A percentile compares a stretch with the other conserved stretches of the same genome.
Evolutionary conservation across 208 protist genomes (phyloP).

Genomic region (Trypanosoma vivax): DNA sequence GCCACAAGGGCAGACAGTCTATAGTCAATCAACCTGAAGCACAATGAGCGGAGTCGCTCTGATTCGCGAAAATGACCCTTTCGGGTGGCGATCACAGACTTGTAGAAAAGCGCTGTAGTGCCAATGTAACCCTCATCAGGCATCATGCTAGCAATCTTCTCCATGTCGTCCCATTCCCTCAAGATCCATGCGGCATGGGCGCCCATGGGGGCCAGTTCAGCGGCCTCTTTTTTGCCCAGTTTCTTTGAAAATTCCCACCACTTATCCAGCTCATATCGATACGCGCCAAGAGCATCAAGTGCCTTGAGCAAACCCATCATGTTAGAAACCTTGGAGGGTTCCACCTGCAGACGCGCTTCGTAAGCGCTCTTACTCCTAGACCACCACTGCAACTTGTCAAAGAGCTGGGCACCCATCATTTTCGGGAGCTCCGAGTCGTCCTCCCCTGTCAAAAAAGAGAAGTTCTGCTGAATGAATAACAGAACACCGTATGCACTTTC

Average conservation of each 20-base stretch:
- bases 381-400: slow-evolving; percentile 98
- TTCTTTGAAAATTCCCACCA: slow-evolving; percentile 58
- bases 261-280: slow-evolving; percentile 78
- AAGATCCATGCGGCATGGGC: slow-evolving; percentile 95
- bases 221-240: slow-evolving; percentile 64
- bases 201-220: slow-evolving; percentile 89
- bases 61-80: slow-evolving; percentile 74
- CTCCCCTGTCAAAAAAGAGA: slow-evolving; percentile 71
- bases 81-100: slow-evolving; percentile 67
- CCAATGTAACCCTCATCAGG: slow-evolving; percentile 84
- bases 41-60: slow-evolving; percentile 74
- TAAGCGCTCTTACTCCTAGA: slow-evolving; percentile 92
- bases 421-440: slow-evolving; percentile 55
- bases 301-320: slow-evolving; percentile 96
- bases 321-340: slow-evolving; percentile 82
- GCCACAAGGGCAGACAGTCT: slow-evolving; percentile 94
- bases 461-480: slow-evolving; percentile 91
- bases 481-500: slow-evolving; percentile 97
- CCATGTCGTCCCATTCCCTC: slow-evolving; percentile 90
- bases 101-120: slow-evolving; percentile 91
- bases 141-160: slow-evolving; percentile 85
- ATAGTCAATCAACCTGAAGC: slow-evolving; percentile 90
- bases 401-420: slow-evolving; percentile 87
- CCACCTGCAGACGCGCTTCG: slow-evolving; percentile 64
- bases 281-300: slow-evolving; percentile 95